Base-by-base conservation (phyloP, 1,284 basidiomycete species). In the Ceratobasidium sp. region DNA sequence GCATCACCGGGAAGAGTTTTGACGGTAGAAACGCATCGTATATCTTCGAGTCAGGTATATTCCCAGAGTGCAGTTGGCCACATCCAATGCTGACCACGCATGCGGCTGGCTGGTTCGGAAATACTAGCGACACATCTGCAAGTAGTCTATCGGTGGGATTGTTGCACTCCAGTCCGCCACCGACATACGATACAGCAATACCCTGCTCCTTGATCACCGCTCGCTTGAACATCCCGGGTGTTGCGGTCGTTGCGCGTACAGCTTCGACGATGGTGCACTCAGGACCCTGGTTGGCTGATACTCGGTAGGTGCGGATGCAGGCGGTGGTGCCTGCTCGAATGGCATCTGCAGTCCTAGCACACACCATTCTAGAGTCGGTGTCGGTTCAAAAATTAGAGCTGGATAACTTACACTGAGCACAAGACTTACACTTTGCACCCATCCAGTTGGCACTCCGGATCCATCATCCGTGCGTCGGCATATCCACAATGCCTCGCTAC, bases 231-330 rank as follows among this genome's bases (percentile, higher is more conserved):
- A 52, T 35, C n/a, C 28, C 30, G 11, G 47, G 16, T 8, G 46
- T n/a, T 5, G 63, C 30, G 28, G 26, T 50, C 38, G 63, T 66
- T 9, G 63, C 49, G 38, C 47, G 2, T 1, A 47, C 28, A 11
- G 49, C 47, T 28, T 66, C 49, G 14, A 28, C 49, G 28, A 66
- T 35, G 30, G 13, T 66, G 32, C 63, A 66, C 13, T 66, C 16
- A 11, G 63, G 35, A 21, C 21, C n/a, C 21, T 50, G 47, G n/a
- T 30, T 3, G 1, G 38, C 35, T 4, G 4, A 13, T 4, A 30
- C n/a, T 63, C 23, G 5, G 26, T 63, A 63, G 13, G 61, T 47
- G 7, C 61, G 61, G 16, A 63, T 23, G 16, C 28, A 44, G 11
- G 35, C n/a, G 16, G 41, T 2, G 35, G 14, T 63, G 8, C 28